Conservation (phyloP, 139 green algal species). For the Ettlia oleoabundans region DNA sequence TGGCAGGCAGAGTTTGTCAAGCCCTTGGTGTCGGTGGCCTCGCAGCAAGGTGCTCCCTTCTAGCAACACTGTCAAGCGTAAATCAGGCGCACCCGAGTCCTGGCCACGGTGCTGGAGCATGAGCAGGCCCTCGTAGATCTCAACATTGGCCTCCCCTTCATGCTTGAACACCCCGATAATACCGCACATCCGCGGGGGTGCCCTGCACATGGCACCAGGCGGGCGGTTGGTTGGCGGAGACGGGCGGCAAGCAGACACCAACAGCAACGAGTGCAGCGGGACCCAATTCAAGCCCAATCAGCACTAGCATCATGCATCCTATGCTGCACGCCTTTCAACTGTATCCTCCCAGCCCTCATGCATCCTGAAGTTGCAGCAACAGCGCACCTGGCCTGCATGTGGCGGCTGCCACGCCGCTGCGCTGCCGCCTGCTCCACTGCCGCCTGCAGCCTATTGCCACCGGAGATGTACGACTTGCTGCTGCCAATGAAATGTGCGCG, state of each 20-base stretch:
- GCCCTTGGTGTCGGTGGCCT: not conserved
- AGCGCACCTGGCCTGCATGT: not conserved
- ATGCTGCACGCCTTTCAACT: too few relatives aligned
- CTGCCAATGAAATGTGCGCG: slow-evolving; percentile 13
- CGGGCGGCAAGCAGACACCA: not conserved
- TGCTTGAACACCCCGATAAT: slow-evolving; percentile 95
- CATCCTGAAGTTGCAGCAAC: too few relatives aligned
- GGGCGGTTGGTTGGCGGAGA: not conserved
- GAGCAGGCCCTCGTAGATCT: slow-evolving; percentile 96
- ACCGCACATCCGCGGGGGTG: slow-evolving; percentile 80
- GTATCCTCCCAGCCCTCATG: too few relatives aligned
- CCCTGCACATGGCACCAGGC: not conserved
- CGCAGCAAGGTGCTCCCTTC: not conserved
- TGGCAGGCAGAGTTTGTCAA: too few relatives aligned
- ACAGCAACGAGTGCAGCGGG: too few relatives aligned
- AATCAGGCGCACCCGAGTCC: slow-evolving; percentile 30
- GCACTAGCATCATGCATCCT: too few relatives aligned
- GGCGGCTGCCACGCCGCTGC: not conserved
- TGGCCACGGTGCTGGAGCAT: slow-evolving; percentile 99
- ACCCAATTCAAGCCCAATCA: too few relatives aligned
- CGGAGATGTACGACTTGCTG: slow-evolving; percentile 13
- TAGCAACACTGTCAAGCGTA: not conserved
- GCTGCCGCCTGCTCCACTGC: slow-evolving; percentile 6
- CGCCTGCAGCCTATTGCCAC: slow-evolving; percentile 13
- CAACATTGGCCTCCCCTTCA: slow-evolving; percentile 76